A percentile compares a stretch with the other conserved stretches of the same genome.
phyloP scores from a whole-genome alignment of 2,329 filamentous ascomycete species.

The Onygena corvina region DNA sequence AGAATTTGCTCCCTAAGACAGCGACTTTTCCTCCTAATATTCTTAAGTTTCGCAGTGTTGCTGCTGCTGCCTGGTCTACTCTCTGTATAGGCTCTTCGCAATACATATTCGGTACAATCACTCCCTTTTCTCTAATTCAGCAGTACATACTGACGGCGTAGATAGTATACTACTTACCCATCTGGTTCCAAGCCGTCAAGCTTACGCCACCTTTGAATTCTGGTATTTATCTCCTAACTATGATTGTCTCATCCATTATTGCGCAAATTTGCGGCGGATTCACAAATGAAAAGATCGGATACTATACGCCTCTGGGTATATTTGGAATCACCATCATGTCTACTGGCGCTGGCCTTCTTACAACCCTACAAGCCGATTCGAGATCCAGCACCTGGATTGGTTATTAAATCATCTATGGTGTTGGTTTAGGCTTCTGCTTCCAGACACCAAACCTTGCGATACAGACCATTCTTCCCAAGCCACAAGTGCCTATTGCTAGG shows the following conservation, averaged over 20 bases:
- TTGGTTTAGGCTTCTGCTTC: constrained; percentile 18
- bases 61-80: background rate
- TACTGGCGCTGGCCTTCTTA: constrained; percentile 22
- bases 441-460: constrained; percentile 14
- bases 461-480: background rate
- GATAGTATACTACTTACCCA: constrained; percentile 15
- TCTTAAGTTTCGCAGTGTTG: constrained; percentile 22
- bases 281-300: constrained; percentile 12
- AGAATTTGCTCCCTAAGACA: constrained; percentile 8
- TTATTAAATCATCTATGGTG: constrained; percentile 18
- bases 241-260: constrained; percentile 26
- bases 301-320: constrained; percentile 18
- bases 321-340: constrained; percentile 16
- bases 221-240: constrained; percentile 25
- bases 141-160: background rate
- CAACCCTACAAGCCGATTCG: constrained; percentile 18
- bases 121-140: background rate
- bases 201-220: constrained; percentile 28
- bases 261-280: constrained; percentile 12
- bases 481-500: constrained; percentile 18
- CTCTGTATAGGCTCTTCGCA: background rate
- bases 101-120: background rate
- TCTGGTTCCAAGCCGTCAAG: constrained; percentile 35
- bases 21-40: constrained; percentile 23
- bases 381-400: constrained; percentile 18